Base-by-base conservation (phyloP, 805 yeast genomes). In the Metschnikowia kofuensis region DNA sequence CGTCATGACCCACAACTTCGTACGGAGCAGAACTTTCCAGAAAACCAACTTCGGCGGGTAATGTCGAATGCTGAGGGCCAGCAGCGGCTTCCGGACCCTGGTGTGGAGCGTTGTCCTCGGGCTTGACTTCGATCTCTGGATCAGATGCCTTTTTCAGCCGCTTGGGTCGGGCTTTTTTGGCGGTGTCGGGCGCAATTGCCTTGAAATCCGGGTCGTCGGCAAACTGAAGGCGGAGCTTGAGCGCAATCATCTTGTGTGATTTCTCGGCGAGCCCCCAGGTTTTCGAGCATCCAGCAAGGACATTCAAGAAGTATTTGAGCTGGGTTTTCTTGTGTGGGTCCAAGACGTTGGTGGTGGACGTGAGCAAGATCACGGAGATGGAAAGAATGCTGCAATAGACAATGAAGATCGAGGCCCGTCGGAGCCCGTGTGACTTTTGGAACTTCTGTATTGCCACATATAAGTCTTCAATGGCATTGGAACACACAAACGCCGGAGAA, bases 181-280 rank as follows among this genome's bases (percentile, higher is more conserved):
- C 42, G 1, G 41, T 9, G 4, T 40, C 48, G 4, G 35, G 37
- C 11, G n/a, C 28, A 2, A 29, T 26, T 9, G 30, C 40, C 6
- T 36, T 39, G 35, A 50, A 48, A 15, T 51, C 57, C 7, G 55
- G 47, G 30, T 51, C 61, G 14, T 52, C 52, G 5, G 41, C 49
- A 28, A 55, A 48, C 43, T 65, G 63, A 38, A 74, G 52, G 36
- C 52, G 53, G 28, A 57, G 54, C 51, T 70, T 74, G 15, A 61
- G 53, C 28, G 68, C 66, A 43, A 77, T 73, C 56, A 73, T 61
- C 32, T 65, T 62, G 55, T 69, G 72, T 1, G 80, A 75, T 47
- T 72, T 75, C 45, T 69, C 76, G 2, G 79, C 76, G 47, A 77
- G 59, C 36, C 67, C 70, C 81, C 82, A 77, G 0, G 79, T 74